Evolutionary conservation across 106 monocot species (phyloP).

Genomic region (Allium sativum): DNA sequence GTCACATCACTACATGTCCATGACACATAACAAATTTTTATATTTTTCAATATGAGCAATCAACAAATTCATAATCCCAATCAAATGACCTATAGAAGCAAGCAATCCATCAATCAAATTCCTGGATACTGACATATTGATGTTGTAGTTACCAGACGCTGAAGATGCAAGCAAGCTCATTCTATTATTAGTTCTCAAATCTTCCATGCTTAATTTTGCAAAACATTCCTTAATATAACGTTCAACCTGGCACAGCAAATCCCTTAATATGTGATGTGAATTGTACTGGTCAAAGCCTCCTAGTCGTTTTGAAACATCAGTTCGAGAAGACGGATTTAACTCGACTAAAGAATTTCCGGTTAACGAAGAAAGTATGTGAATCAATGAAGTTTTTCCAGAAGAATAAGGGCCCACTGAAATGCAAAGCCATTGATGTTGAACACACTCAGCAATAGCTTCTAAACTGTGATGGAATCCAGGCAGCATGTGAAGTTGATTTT

Average conservation of each 20-base stretch:
- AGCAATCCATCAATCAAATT: constrained; percentile 20
- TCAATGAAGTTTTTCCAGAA: constrained; percentile 79
- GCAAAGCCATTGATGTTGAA: constrained; percentile 69
- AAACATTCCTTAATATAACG: constrained; percentile 72
- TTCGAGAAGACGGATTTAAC: constrained; percentile 81
- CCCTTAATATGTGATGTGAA: constrained; percentile 40
- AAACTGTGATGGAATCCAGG: constrained; percentile 38
- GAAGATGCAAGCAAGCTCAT: constrained; percentile 43
- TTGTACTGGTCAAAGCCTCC: constrained; percentile 96
- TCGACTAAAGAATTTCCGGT: constrained; percentile 79
- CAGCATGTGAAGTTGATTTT: constrained; percentile 38
- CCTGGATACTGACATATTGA: constrained; percentile 13
- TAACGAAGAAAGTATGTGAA: constrained; percentile 69
- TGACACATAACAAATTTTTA: constrained; percentile 37
- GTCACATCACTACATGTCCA: constrained; percentile 45
- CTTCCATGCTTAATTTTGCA: constrained; percentile 33
- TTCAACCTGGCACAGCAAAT: constrained; percentile 42
- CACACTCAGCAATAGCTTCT: constrained; percentile 67
- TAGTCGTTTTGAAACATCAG: constrained; percentile 90
- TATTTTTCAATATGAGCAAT: constrained; percentile 46
- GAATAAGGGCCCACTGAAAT: constrained; percentile 80
- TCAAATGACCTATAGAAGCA: constrained; percentile 28
- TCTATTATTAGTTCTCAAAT: constrained; percentile 40
- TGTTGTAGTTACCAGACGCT: constrained; percentile 15
- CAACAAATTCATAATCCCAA: constrained; percentile 63